Evolutionary conservation across 1,139 yeast genomes (phyloP), one percentile per base, ranked within the genome.

Genomic region (Pichia inconspicua): DNA sequence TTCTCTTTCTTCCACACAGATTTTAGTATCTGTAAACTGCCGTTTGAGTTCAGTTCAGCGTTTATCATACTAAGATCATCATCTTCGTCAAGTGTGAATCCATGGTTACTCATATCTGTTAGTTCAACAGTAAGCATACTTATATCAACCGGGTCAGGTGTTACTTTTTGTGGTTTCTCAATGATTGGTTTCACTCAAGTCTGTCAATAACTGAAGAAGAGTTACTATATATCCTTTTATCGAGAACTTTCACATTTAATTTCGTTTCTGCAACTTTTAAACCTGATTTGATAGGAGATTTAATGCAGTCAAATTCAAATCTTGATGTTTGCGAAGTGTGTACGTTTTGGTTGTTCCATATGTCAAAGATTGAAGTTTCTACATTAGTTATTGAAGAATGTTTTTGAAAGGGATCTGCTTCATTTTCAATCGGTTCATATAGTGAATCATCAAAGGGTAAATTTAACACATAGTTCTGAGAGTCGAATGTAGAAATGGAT

Each of bases 1-100:
- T 50, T 49, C 28, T 40, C 43, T 11, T 57, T 49, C 67, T 49
- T 40, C 65, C 73, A 72, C 15, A 63, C 58, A 51, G 67, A 68
- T 59, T 69, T 60, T 17, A 53, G 34, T 34, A 52, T 36, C 6
- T 47, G 45, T 14, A 45, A 44, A 34, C 49, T 46, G 19, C n/a
- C n/a, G 8, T 17, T 39, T 4, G 31, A 22, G 5, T 22, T 22
- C 5, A 22, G 22, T 22, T 22, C 22, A 22, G 22, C 22, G 22
- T 22, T 22, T 22, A 22, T 22, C 2, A 22, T 22, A 22, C 22
- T 22, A 5, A 22, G 22, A 22, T 22, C 22, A 22, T 22, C 22
- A 22, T 22, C 22, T 22, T 22, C 22, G 4, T 39, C 38, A 19
- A 31, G 19, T 9, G 38, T 38, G 14, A 17, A 31, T 15, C 40